A percentile compares a stretch with the other conserved stretches of the same genome.
These are phyloP conservation scores for Leucosporidium creatinivorum DNA, from an alignment of 768 basidiomycete genomes.

Conservation along the genomic window DNA sequence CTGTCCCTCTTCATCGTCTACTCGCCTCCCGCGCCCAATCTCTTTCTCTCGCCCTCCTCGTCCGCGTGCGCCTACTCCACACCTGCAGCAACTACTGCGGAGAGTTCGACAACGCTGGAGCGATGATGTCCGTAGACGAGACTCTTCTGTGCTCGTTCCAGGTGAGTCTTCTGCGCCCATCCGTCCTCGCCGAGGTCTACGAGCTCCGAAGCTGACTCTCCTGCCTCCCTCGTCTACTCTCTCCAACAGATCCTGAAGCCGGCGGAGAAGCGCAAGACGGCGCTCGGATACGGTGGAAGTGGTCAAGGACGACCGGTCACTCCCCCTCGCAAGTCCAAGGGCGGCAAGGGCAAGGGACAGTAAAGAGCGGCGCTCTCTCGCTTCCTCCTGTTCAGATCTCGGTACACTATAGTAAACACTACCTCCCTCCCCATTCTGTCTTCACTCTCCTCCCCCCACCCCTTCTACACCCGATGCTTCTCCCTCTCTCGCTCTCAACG, in stretches of 20 bases:
- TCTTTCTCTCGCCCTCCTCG: too few relatives aligned
- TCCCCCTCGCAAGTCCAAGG: slow-evolving; percentile 91
- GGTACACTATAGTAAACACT: too few relatives aligned
- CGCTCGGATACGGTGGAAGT: slow-evolving; percentile 65
- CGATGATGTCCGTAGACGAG: slow-evolving; percentile 99
- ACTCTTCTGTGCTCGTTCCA: slow-evolving; percentile 97
- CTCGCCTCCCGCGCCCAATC: too few relatives aligned
- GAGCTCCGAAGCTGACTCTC: neutral
- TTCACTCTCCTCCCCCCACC: too few relatives aligned
- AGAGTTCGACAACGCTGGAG: slow-evolving; percentile 98
- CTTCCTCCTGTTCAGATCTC: too few relatives aligned
- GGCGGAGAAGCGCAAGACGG: slow-evolving; percentile 88
- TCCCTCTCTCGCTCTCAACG: too few relatives aligned
- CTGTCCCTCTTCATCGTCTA: too few relatives aligned
- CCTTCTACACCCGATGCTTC: too few relatives aligned
- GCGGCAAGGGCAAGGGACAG: slow-evolving; percentile 54
- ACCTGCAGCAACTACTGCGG: slow-evolving; percentile 41
- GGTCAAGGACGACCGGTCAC: slow-evolving; percentile 70
- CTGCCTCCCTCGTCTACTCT: neutral
- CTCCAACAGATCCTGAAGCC: slow-evolving; percentile 81
- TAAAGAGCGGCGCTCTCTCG: too few relatives aligned
- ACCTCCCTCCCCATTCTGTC: too few relatives aligned
- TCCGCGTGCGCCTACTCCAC: too few relatives aligned
- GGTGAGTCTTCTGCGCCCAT: slow-evolving; percentile 46
- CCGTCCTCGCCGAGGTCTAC: neutral